Evolutionary conservation across 495 filamentous ascomycete species (phyloP).

Genomic region (Neohortaea acidophila): DNA sequence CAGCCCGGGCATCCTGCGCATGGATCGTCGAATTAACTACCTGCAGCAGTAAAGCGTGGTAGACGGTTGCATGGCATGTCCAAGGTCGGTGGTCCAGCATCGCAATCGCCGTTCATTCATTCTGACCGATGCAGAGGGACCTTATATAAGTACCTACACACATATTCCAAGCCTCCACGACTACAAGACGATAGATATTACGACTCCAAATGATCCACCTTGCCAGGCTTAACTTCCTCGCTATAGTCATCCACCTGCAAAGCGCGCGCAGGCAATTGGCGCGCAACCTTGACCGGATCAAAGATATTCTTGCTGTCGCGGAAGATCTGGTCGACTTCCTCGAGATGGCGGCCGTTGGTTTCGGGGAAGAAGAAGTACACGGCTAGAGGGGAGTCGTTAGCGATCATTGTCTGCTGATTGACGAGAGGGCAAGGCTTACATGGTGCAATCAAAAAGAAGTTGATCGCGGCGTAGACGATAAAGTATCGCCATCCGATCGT

Average conservation of each 20-base stretch:
- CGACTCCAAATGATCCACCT: too few relatives aligned
- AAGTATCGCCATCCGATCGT: conserved; percentile 34
- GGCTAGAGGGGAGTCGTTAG: conserved; percentile 8
- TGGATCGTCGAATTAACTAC: too few relatives aligned
- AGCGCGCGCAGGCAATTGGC: background rate
- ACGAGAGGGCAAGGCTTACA: background rate
- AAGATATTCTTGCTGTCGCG: conserved; percentile 7
- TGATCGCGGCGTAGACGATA: conserved; percentile 34
- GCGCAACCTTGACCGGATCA: conserved; percentile 7
- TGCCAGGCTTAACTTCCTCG: too few relatives aligned
- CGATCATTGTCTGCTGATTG: background rate
- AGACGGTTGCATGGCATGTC: too few relatives aligned
- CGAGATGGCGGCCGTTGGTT: conserved; percentile 50
- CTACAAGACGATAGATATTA: too few relatives aligned
- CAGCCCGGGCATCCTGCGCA: too few relatives aligned
- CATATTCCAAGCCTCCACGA: too few relatives aligned
- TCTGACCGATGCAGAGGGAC: too few relatives aligned
- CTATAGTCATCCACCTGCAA: background rate
- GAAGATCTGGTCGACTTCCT: conserved; percentile 54
- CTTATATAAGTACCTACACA: too few relatives aligned
- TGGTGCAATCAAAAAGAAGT: conserved; percentile 3
- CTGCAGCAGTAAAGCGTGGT: too few relatives aligned
- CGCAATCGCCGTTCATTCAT: too few relatives aligned
- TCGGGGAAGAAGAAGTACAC: conserved; percentile 57
- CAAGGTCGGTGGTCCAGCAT: too few relatives aligned